phyloP scores from a whole-genome alignment of 1,284 basidiomycete genomes.

The Trametes hirsuta region DNA sequence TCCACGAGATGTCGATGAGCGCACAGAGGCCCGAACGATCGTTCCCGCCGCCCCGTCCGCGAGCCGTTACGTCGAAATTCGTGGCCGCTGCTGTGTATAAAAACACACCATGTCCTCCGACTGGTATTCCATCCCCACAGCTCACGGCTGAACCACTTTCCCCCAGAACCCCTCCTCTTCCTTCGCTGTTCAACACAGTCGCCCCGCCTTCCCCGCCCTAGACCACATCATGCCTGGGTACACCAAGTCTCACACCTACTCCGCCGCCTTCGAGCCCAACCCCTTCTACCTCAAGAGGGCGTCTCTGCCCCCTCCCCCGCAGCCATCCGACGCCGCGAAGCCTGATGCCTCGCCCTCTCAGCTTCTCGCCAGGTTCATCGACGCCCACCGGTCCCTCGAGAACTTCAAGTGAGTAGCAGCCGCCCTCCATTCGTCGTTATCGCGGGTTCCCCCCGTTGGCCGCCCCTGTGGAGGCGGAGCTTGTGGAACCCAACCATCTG shows the following conservation, averaged over 20 bases:
- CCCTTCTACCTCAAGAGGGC: constrained; percentile 21
- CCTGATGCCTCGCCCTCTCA: constrained; percentile 18
- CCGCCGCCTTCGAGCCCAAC: constrained; percentile 17
- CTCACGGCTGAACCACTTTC: constrained; percentile 11
- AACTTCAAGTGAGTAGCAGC: constrained; percentile 30
- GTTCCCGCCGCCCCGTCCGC: constrained; percentile 12
- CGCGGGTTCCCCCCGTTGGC: neutral
- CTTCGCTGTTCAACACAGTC: constrained; percentile 11
- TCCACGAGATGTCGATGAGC: constrained; percentile 13
- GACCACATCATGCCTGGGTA: constrained; percentile 20
- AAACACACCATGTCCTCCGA: constrained; percentile 16
- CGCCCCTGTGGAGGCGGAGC: neutral
- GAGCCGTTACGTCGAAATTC: constrained; percentile 8
- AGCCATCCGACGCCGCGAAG: constrained; percentile 2
- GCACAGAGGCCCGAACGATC: constrained; percentile 14
- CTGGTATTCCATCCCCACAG: constrained; percentile 15
- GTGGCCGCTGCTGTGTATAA: constrained; percentile 16
- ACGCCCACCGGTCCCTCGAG: constrained; percentile 32
- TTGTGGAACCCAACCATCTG: neutral
- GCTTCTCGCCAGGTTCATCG: constrained; percentile 31
- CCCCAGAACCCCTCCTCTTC: constrained; percentile 1
- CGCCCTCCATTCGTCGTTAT: neutral
- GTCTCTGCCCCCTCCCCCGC: neutral
- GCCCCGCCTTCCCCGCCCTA: neutral
- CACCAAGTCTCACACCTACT: constrained; percentile 21